Base-by-base conservation (phyloP, 164 flowering plant species). In the Aristolochia contorta region DNA sequence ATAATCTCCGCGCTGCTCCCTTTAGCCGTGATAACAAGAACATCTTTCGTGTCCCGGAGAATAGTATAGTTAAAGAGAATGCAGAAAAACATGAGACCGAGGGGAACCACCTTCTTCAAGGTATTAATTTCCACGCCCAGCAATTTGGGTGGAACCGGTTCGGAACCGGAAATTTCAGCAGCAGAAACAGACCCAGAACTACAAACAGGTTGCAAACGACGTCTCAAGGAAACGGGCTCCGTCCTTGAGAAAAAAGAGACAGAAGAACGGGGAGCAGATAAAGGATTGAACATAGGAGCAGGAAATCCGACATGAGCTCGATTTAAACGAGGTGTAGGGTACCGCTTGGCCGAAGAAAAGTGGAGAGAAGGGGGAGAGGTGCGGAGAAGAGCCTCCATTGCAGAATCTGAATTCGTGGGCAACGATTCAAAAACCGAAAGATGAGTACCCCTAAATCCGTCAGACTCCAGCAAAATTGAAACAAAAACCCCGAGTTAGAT, bases 1-100 rank as follows among this genome's bases (percentile, higher is more conserved):
- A 72, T 72, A 46, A 65, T 72, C 72, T 72, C 76, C 21, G 76
- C 76, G 47, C 76, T 72, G 54, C 70, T 65, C 15, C 76, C 76
- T 41, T 65, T 62, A 4, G 76, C 76, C 7, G 76, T 68, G 47
- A 72, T 67, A 16, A 72, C 76, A 1, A 72, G 69, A 4, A 72
- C 76, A 54, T 72, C 76, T 52, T 72, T 72, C 3, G 76, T 72
- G 55, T 72, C 76, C 10, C 76, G 61, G 20, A 72, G 72, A 21
- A 72, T 69, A 2, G 76, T 72, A 57, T 72, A 72, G 59, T 72
- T 72, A 64, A 72, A 72, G 3, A 72, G 69, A 45, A 72, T 72
- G 57, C 75, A 72, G 61, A 72, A 72, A 69, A 72, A 72, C 75
- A 72, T 72, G 24, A 72, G 56, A 52, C 75, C 75, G 6, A 72